Conservation (phyloP, 371 early-diverging fungal species). For the Coelomomyces lativittatus region DNA sequence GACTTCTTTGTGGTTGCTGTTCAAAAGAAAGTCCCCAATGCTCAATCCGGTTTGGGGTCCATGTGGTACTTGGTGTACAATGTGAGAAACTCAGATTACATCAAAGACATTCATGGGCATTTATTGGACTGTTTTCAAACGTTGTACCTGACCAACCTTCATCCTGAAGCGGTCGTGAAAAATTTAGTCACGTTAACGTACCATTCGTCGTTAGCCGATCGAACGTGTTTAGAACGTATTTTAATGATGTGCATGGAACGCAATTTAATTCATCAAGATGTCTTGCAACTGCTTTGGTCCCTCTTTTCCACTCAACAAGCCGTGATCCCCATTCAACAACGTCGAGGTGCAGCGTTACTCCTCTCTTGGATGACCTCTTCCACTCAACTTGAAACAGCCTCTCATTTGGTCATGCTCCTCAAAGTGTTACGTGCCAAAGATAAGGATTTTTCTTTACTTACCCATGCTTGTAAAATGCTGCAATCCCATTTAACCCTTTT, state of each 20-base stretch:
- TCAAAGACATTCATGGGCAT: conserved; percentile 54
- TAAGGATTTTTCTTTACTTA: too few species aligned
- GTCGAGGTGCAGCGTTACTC: conserved; percentile 77
- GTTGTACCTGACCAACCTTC: conserved; percentile 54
- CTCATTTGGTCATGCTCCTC: too few species aligned
- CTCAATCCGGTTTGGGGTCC: conserved; percentile 59
- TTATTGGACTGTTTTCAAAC: conserved; percentile 56
- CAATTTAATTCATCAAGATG: conserved; percentile 32
- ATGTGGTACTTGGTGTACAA: conserved; percentile 85
- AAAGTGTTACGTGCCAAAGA: too few species aligned
- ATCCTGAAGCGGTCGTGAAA: conserved; percentile 6
- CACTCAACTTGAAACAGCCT: too few species aligned
- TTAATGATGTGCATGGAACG: conserved; percentile 50
- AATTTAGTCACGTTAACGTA: conserved; percentile 36
- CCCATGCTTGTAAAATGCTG: too few species aligned
- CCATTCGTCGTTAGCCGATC: conserved; percentile 68
- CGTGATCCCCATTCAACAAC: conserved; percentile 42
- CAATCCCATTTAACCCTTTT: too few species aligned
- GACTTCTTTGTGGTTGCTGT: conserved; percentile 71
- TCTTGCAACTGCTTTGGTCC: conserved; percentile 66
- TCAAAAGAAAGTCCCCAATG: conserved; percentile 59
- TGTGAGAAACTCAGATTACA: neutral
- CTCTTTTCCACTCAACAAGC: conserved; percentile 52
- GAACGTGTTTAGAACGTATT: conserved; percentile 80
- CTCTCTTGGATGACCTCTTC: conserved; percentile 78